These are phyloP conservation scores for Lasiosphaeris hirsuta DNA, from an alignment of 495 filamentous ascomycete genomes.

Conservation along the genomic window DNA sequence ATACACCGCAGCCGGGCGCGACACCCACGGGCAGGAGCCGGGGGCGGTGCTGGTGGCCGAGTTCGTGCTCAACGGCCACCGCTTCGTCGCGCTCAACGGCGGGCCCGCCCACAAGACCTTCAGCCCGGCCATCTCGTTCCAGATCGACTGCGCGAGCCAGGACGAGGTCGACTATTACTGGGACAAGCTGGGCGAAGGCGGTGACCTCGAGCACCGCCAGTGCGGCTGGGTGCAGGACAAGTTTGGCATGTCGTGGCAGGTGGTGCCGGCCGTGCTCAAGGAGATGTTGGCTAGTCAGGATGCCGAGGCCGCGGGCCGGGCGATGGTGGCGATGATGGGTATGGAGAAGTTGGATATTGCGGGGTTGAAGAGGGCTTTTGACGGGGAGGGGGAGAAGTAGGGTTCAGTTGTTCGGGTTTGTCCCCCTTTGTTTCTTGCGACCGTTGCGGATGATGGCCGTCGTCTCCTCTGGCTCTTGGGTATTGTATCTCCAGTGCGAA, in stretches of 20 bases:
- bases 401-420: too few relatives aligned
- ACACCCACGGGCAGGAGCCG: conserved; percentile 21
- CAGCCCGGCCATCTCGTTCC: conserved; percentile 31
- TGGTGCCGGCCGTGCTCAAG: conserved; percentile 30
- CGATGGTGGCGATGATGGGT: conserved; percentile 27
- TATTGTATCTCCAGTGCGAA: too few relatives aligned
- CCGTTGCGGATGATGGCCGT: too few relatives aligned
- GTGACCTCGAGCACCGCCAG: conserved; percentile 23
- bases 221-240: conserved; percentile 40
- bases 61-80: conserved; percentile 33
- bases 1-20: conserved; percentile 22
- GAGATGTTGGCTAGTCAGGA: conserved; percentile 22
- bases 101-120: conserved; percentile 30
- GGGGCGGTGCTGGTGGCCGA: conserved; percentile 29
- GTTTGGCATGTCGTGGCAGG: conserved; percentile 41
- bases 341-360: conserved; percentile 40
- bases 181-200: conserved; percentile 33
- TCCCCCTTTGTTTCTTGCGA: too few relatives aligned
- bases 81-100: conserved; percentile 39
- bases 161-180: conserved; percentile 42
- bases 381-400: conserved; percentile 1
- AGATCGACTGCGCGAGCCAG: conserved; percentile 36
- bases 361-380: conserved; percentile 30
- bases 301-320: conserved; percentile 19
- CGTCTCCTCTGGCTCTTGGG: too few relatives aligned